Percentiles rank a stretch among this genome's conserved stretches.
Conservation (phyloP, 495 filamentous ascomycete genomes). For the Bacidia rubella region DNA sequence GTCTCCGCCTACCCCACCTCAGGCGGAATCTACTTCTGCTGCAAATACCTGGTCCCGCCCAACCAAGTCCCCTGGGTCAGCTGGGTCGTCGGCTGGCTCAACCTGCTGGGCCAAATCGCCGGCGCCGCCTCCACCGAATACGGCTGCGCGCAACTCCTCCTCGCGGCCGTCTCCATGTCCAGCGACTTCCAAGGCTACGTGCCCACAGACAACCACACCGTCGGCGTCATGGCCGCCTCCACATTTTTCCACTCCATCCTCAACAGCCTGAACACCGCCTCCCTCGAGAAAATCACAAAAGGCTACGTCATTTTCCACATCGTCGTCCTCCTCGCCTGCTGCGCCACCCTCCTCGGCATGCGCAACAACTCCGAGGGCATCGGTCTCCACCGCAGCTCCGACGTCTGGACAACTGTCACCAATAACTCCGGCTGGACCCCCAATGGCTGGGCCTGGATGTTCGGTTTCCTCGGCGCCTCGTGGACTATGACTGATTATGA, state of each 20-base stretch:
- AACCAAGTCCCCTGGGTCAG: slow-evolving; percentile 27
- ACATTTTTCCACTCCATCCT: slow-evolving; percentile 41
- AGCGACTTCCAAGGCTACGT: slow-evolving; percentile 36
- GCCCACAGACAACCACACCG: slow-evolving; percentile 37
- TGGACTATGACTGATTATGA: slow-evolving; percentile 53
- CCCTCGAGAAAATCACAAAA: slow-evolving; percentile 50
- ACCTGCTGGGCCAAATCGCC: slow-evolving; percentile 50
- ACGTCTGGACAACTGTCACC: slow-evolving; percentile 50
- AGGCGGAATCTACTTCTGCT: slow-evolving; percentile 40
- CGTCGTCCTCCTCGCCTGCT: slow-evolving; percentile 40
- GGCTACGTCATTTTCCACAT: slow-evolving; percentile 54
- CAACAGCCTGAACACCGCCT: slow-evolving; percentile 47
- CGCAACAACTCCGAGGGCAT: slow-evolving; percentile 35
- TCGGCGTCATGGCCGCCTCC: slow-evolving; percentile 48
- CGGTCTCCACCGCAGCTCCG: slow-evolving; percentile 30
- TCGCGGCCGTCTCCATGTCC: slow-evolving; percentile 52
- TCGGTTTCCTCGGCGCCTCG: slow-evolving; percentile 54
- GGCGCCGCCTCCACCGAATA: slow-evolving; percentile 56
- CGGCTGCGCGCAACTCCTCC: slow-evolving; percentile 51
- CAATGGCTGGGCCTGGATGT: slow-evolving; percentile 52
- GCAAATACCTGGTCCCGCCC: slow-evolving; percentile 29
- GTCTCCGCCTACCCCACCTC: slow-evolving; percentile 45
- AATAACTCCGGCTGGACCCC: slow-evolving; percentile 49
- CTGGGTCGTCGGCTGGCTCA: slow-evolving; percentile 49
- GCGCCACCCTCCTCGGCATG: slow-evolving; percentile 42